Conservation (phyloP, 495 filamentous ascomycete genomes). For the Penicillium cinerascens region DNA sequence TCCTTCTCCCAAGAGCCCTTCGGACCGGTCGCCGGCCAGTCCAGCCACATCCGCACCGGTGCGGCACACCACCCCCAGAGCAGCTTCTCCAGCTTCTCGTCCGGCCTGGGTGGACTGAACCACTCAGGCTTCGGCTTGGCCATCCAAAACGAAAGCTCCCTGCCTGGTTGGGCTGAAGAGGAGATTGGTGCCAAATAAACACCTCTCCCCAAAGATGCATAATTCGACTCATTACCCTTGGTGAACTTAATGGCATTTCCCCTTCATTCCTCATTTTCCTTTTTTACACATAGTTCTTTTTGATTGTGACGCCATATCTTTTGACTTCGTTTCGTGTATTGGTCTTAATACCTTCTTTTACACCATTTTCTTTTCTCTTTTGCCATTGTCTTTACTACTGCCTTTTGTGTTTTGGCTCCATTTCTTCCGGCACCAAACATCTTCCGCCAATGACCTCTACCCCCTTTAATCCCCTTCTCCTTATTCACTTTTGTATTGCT, state of each 20-base stretch:
- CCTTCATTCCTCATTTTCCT: conserved; percentile 21
- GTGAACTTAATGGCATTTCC: conserved; percentile 22
- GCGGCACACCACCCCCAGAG: conserved; percentile 50
- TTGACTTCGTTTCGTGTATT: conserved; percentile 32
- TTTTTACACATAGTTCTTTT: conserved; percentile 19
- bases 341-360: conserved; percentile 29
- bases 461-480: conserved; percentile 27
- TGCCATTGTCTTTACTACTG: conserved; percentile 20
- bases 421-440: background rate
- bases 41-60: conserved; percentile 41
- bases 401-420: conserved; percentile 4
- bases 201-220: conserved; percentile 14
- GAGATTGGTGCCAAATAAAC: conserved; percentile 55
- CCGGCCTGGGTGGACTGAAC: conserved; percentile 55
- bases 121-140: conserved; percentile 59
- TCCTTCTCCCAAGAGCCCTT: conserved; percentile 63
- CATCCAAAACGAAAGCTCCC: conserved; percentile 59
- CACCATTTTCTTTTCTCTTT: conserved; percentile 25
- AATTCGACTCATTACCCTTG: conserved; percentile 30
- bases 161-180: conserved; percentile 66
- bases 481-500: conserved; percentile 46
- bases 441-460: conserved; percentile 19
- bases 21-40: conserved; percentile 41
- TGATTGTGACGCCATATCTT: conserved; percentile 18
- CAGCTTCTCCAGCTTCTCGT: conserved; percentile 57